phyloP scores from a whole-genome alignment of 805 yeast species.

The Vanderwaltozyma yarrowii region DNA sequence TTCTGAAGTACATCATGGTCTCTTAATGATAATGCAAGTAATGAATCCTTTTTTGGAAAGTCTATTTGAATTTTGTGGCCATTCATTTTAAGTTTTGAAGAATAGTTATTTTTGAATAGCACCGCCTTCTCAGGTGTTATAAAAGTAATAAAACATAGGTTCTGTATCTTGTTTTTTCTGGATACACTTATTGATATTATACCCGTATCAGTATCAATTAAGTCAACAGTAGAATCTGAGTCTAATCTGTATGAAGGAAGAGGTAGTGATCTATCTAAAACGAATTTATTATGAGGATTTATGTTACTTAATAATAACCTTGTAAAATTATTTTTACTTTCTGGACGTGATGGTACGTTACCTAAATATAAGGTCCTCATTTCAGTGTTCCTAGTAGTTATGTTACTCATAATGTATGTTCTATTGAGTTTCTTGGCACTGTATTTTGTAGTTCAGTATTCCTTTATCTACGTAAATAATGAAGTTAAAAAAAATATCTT shows the following conservation, averaged over 20 bases:
- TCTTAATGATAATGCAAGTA: conserved; percentile 8
- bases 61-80: conserved; percentile 14
- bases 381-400: not conserved
- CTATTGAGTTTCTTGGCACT: too few species aligned
- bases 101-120: conserved; percentile 8
- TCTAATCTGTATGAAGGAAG: not conserved
- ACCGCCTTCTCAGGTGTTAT: conserved; percentile 6
- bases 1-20: conserved; percentile 4
- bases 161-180: conserved; percentile 4
- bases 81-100: conserved; percentile 7
- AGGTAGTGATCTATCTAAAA: conserved; percentile 1
- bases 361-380: conserved; percentile 11
- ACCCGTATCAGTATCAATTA: conserved; percentile 12
- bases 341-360: conserved; percentile 21
- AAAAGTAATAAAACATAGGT: conserved; percentile 23
- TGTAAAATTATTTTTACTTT: conserved; percentile 11
- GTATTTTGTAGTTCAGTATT: too few species aligned
- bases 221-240: not conserved
- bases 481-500: too few species aligned
- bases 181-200: conserved; percentile 13
- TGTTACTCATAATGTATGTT: too few species aligned
- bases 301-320: conserved; percentile 11
- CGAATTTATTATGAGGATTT: conserved; percentile 12
- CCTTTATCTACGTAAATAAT: too few species aligned
- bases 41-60: conserved; percentile 18